These are phyloP conservation scores for Monosporascus cannonballus DNA, from an alignment of 2,329 filamentous ascomycete species.

Conservation along the genomic window DNA sequence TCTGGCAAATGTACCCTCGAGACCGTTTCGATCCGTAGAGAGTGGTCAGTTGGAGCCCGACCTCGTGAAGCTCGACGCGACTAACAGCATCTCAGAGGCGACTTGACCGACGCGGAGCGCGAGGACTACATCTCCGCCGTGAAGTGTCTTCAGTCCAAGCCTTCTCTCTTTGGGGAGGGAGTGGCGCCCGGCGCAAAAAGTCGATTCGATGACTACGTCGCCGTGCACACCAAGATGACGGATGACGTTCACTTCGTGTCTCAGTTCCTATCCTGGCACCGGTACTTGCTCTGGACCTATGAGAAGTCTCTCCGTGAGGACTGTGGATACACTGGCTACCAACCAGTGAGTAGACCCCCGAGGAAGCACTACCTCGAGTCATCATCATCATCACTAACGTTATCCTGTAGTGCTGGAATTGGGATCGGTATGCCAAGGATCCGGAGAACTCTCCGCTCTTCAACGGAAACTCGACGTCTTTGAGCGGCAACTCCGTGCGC, in stretches of 20 bases:
- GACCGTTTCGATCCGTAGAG: slow-evolving; percentile 3
- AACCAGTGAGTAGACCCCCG: slow-evolving; percentile 10
- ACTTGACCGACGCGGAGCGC: slow-evolving; percentile 7
- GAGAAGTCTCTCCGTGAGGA: slow-evolving; percentile 17
- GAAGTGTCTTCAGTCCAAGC: slow-evolving; percentile 14
- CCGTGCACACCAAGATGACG: slow-evolving; percentile 17
- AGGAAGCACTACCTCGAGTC: neutral
- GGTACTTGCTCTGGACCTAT: slow-evolving; percentile 14
- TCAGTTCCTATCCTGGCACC: slow-evolving; percentile 17
- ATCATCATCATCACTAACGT: slow-evolving; percentile 3
- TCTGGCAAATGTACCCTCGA: slow-evolving; percentile 3
- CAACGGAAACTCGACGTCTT: slow-evolving; percentile 37
- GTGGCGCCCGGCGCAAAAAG: slow-evolving; percentile 14
- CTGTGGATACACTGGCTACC: slow-evolving; percentile 15
- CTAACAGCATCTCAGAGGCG: slow-evolving; percentile 6
- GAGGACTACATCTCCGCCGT: slow-evolving; percentile 15
- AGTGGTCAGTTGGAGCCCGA: neutral
- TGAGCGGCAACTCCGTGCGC: slow-evolving; percentile 38
- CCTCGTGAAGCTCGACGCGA: neutral
- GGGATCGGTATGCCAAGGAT: slow-evolving; percentile 33
- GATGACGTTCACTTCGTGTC: slow-evolving; percentile 9
- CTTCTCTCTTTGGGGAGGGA: slow-evolving; percentile 8
- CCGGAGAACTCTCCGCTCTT: slow-evolving; percentile 37
- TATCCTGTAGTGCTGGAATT: slow-evolving; percentile 33
- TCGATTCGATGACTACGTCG: slow-evolving; percentile 23